phyloP scores from a whole-genome alignment of 2,329 filamentous ascomycete genomes.

The Epichloe sylvatica region DNA sequence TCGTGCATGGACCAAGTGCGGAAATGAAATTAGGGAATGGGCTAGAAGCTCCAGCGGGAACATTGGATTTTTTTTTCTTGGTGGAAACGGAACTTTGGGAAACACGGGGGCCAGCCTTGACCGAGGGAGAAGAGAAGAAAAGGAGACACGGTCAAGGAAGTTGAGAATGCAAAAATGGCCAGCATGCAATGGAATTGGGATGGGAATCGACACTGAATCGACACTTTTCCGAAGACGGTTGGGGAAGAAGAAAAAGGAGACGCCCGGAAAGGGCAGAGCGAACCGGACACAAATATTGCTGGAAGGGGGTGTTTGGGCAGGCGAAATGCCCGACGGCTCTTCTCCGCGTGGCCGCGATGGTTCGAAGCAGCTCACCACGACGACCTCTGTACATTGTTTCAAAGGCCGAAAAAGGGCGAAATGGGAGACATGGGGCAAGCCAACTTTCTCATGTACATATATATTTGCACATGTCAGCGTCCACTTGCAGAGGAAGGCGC shows the following conservation, averaged over 20 bases:
- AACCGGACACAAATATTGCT: not conserved
- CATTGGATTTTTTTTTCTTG: conserved; percentile 6
- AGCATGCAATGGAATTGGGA: not conserved
- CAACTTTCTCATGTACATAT: not conserved
- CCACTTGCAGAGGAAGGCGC: not conserved
- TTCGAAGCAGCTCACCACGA: conserved; percentile 13
- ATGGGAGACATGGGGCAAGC: conserved; percentile 1
- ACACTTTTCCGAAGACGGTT: not conserved
- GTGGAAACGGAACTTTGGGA: conserved; percentile 14
- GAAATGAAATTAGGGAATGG: conserved; percentile 6
- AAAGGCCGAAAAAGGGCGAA: not conserved
- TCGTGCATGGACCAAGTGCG: conserved; percentile 7
- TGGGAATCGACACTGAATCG: not conserved
- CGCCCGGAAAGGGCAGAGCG: not conserved
- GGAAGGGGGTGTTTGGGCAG: not conserved
- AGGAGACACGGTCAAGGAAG: conserved; percentile 11
- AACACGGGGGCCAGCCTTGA: conserved; percentile 16
- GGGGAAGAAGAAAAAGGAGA: not conserved
- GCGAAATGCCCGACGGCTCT: not conserved
- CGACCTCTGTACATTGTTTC: conserved; percentile 19
- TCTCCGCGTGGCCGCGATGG: conserved; percentile 2
- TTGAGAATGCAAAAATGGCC: conserved; percentile 20
- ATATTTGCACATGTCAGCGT: not conserved
- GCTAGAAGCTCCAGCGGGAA: conserved; percentile 1
- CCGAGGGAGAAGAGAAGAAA: not conserved